Conservation (phyloP, 306 rosid species). For the Senna siamea region DNA sequence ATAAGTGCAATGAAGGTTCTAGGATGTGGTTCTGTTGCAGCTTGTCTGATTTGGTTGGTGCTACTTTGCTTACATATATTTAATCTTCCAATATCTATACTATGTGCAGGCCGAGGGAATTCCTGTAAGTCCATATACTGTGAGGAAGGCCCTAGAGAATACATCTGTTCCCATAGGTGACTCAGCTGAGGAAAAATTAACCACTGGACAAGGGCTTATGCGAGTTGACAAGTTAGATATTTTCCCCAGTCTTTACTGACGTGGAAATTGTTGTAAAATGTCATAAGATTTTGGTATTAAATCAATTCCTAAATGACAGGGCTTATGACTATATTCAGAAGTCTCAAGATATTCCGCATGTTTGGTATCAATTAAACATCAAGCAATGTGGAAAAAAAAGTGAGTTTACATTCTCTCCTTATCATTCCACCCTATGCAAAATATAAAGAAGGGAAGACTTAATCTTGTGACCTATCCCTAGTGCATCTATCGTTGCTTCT, state of each 20-base stretch:
- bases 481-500: slow-evolving; percentile 9
- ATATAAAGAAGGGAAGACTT: slow-evolving; percentile 18
- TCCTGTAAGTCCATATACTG: slow-evolving; percentile 85
- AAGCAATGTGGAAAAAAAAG: slow-evolving; percentile 80
- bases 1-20: slow-evolving; percentile 95
- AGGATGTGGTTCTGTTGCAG: slow-evolving; percentile 33
- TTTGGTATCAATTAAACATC: slow-evolving; percentile 76
- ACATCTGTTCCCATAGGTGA: slow-evolving; percentile 76
- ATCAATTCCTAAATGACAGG: slow-evolving; percentile 56
- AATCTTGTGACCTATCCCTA: slow-evolving; percentile 20
- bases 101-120: slow-evolving; percentile 81
- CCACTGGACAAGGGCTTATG: slow-evolving; percentile 97
- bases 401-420: slow-evolving; percentile 55
- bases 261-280: slow-evolving; percentile 24
- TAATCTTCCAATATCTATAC: slow-evolving; percentile 37
- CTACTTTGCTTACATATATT: slow-evolving; percentile 3
- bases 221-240: slow-evolving; percentile 91
- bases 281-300: slow-evolving; percentile 25
- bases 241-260: slow-evolving; percentile 39
- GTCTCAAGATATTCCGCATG: slow-evolving; percentile 66
- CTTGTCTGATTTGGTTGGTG: slow-evolving; percentile 34
- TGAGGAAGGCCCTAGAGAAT: slow-evolving; percentile 93
- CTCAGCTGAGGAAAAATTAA: slow-evolving; percentile 79
- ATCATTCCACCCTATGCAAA: slow-evolving; percentile 24
- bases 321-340: slow-evolving; percentile 80